Evolutionary conservation across 2,329 filamentous ascomycete species (phyloP), one percentile per base, ranked within the genome.

Genomic region (Geosmithia putterillii): DNA sequence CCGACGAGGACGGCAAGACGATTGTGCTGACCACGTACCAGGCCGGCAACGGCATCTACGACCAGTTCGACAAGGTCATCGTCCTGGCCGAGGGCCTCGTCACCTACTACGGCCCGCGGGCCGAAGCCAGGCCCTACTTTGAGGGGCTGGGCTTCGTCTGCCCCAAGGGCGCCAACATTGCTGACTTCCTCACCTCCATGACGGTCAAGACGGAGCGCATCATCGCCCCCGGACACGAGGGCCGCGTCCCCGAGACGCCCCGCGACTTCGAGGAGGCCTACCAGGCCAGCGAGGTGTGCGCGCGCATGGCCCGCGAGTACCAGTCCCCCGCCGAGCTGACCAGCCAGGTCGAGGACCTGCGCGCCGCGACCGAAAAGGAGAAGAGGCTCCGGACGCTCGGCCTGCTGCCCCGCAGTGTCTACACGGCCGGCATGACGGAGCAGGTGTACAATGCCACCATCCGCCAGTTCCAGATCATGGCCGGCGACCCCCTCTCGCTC

Each of bases 41-140:
- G 53, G 77, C 78, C 1, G 71, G 74, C 9, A 76, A 82, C 38
- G 71, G 67, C 34, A 79, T 81, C 44, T 80, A 74, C 51, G 64
- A 77, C 20, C 63, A 78, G 5, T 83, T 86, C 67, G 81, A 86
- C 58, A 85, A 85, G 57, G 80, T 85, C 3, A 60, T 83, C 44
- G 72, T 86, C 17, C 80, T 86, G 38, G 78, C 83, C 46, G 65
- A 73, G 37, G 81, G 81, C 1, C 71, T 74, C 4, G 76, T 80
- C 61, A 73, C 84, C 43, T 86, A 75, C 61, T 76, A 78, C 54
- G 81, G 81, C 0, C 75, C 72, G 2, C 69, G 72, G 3, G 62
- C 64, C n/a, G 66, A 74, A 38, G 81, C 82, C 3, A 73, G 69
- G 44, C 64, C 74, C 45, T 86, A 83, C 57, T 85, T 86, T 54